Conservation (phyloP, 129 eudicot genomes). For the Tagetes erecta region DNA sequence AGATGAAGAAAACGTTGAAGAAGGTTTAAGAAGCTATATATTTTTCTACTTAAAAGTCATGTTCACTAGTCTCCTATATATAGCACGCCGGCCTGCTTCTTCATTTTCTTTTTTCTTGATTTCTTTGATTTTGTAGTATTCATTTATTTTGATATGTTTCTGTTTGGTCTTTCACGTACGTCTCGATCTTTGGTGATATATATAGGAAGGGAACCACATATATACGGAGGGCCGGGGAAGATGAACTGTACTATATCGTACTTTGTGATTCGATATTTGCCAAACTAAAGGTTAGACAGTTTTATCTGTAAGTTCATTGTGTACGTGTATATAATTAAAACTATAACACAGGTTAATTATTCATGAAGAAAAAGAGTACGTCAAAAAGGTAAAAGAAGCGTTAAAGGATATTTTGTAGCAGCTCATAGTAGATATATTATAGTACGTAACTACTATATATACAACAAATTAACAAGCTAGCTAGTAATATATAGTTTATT, state of each 20-base stretch:
- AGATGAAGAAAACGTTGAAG: conserved; percentile 36
- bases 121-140: conserved; percentile 30
- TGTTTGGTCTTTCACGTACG: conserved; percentile 20
- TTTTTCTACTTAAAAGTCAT: not conserved
- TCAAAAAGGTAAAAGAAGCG: not conserved
- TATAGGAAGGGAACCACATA: conserved; percentile 18
- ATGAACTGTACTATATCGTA: conserved; percentile 27
- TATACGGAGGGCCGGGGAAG: not conserved
- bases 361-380: not conserved
- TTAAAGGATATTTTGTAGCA: too few species aligned
- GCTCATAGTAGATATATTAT: too few species aligned
- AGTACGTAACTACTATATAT: too few species aligned
- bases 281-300: conserved; percentile 25
- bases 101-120: conserved; percentile 35
- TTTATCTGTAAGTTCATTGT: conserved; percentile 5
- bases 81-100: conserved; percentile 36
- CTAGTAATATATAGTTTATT: too few species aligned
- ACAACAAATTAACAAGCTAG: too few species aligned
- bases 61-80: conserved; percentile 25
- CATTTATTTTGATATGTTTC: conserved; percentile 29
- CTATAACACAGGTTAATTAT: not conserved
- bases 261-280: conserved; percentile 23
- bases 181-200: conserved; percentile 10
- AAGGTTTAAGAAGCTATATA: conserved; percentile 32
- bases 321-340: not conserved